Evolutionary conservation across 1,284 basidiomycete genomes (phyloP), one percentile per base, ranked within the genome.

Genomic region (Bondarzewia mesenterica): DNA sequence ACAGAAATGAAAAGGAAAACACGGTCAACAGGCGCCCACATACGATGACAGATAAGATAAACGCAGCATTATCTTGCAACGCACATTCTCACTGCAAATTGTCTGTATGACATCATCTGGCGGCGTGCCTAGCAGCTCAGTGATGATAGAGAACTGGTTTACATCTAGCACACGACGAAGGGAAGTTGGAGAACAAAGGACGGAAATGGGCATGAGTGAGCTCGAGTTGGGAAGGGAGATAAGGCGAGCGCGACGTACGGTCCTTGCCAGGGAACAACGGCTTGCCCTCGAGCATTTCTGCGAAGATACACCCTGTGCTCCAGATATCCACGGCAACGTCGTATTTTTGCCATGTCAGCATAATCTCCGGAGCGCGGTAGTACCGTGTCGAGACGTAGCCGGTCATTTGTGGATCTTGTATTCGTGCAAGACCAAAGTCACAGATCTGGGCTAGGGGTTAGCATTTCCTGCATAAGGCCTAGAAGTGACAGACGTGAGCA

Each of bases 291-390:
- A 99, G 73, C 96, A 99, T 99, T 73, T 99, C 95, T 4, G 96
- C 96, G 63, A 99, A 98, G 68, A 99, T 99, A 73, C 96, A 99
- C 10, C 94, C 95, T 14, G 94, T 93, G 62, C 91, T 95, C 95
- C 95, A 99, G 60, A 99, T 95, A 64, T 98, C 95, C 53, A 98
- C 94, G 55, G 93, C 96, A 49, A 98, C 95, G 66, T 99, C 96
- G 73, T 99, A 99, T 73, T 99, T 99, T 68, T 99, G 95, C 96
- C 96, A 99, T 42, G 95, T 99, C 63, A 99, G 79, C 96, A 99
- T 99, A 73, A 99, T 99, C 69, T 99, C 95, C 6, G 95, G 95
- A 3, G 95, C 96, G 48, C 96, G 88, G 69, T 99, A 99, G 72
- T 99, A 99, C 59, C 96, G 79, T 50, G 95, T 99, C 53, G 94